Conservation (phyloP, 768 basidiomycete genomes). For the Boletus subparvulus region DNA sequence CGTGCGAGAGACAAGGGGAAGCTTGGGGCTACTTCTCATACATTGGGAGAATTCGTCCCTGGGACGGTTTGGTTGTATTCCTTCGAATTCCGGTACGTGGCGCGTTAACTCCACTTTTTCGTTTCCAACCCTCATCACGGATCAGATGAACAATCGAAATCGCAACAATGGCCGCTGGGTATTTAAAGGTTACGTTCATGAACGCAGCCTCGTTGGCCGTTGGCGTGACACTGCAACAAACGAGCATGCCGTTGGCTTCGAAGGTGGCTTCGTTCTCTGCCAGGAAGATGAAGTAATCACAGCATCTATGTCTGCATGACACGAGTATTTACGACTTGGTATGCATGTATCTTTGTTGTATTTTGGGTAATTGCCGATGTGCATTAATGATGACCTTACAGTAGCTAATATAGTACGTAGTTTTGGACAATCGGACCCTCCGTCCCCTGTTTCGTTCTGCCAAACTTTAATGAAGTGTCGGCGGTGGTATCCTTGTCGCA, state of each 20-base stretch:
- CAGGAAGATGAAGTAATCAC: slow-evolving; percentile 31
- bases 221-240: slow-evolving; percentile 52
- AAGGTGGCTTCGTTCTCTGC: slow-evolving; percentile 49
- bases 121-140: slow-evolving; percentile 12
- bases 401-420: slow-evolving; percentile 9
- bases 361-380: slow-evolving; percentile 14
- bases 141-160: slow-evolving; percentile 36
- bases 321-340: slow-evolving; percentile 15
- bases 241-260: slow-evolving; percentile 42
- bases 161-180: slow-evolving; percentile 43
- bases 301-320: slow-evolving; percentile 16
- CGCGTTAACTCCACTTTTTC: neutral
- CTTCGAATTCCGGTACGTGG: slow-evolving; percentile 45
- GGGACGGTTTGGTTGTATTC: slow-evolving; percentile 52
- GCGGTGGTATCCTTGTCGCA: slow-evolving; percentile 4
- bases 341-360: slow-evolving; percentile 11
- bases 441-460: neutral
- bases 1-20: slow-evolving; percentile 41
- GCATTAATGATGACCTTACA: slow-evolving; percentile 14
- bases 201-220: slow-evolving; percentile 49
- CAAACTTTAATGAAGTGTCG: neutral
- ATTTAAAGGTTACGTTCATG: slow-evolving; percentile 53
- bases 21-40: slow-evolving; percentile 51
- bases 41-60: slow-evolving; percentile 48
- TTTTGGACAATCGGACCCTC: neutral